phyloP scores from a whole-genome alignment of 495 filamentous ascomycete genomes.

The Podospora pseudopauciseta region DNA sequence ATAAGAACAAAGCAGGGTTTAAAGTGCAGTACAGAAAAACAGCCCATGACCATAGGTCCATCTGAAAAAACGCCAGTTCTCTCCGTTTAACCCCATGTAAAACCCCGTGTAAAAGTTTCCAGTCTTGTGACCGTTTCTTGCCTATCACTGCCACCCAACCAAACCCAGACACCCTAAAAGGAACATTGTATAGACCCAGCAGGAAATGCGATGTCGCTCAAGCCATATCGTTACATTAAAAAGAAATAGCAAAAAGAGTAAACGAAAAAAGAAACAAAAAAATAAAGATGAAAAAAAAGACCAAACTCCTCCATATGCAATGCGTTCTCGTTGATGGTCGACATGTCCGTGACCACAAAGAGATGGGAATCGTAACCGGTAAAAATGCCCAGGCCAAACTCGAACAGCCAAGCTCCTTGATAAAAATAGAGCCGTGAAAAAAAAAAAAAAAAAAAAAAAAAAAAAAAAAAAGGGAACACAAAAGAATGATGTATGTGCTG shows the following conservation, averaged over 20 bases:
- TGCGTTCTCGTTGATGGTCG: not conserved
- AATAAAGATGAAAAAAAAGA: not conserved
- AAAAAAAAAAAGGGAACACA: not conserved
- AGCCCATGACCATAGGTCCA: not conserved
- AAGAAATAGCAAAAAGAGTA: not conserved
- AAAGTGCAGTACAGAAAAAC: not conserved
- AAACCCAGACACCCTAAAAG: not conserved
- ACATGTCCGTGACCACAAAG: not conserved
- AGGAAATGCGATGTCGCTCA: not conserved
- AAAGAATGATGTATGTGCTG: not conserved
- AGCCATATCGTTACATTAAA: slow-evolving; percentile 3
- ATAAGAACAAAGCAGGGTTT: not conserved
- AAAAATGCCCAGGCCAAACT: slow-evolving; percentile 13
- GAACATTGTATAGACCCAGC: not conserved
- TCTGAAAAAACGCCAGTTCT: not conserved
- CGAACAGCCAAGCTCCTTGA: not conserved
- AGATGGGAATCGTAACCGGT: slow-evolving; percentile 12
- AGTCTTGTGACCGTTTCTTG: not conserved
- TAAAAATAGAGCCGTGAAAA: not conserved
- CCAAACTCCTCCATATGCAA: slow-evolving; percentile 4
- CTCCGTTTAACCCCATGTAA: slow-evolving; percentile 1
- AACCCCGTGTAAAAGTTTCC: not conserved
- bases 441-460: not conserved
- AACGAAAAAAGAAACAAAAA: not conserved
- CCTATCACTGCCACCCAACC: not conserved